Base-by-base conservation (phyloP, 495 filamentous ascomycete species). In the Penicillium paxilli region DNA sequence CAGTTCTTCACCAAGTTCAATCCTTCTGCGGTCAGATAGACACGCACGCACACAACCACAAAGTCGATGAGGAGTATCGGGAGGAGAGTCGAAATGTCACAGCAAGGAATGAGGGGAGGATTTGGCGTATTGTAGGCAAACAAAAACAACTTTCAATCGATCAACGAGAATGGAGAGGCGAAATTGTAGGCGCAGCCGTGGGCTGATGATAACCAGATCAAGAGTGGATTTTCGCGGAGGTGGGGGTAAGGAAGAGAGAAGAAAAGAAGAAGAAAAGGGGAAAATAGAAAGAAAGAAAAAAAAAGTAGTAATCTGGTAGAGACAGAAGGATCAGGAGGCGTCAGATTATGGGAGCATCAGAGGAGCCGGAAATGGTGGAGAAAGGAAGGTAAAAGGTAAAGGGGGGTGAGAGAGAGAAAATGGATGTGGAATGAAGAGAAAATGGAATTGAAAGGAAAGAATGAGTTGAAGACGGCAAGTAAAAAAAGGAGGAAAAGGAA, bases 171-270 rank as follows among this genome's bases (percentile, higher is more conserved):
- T 38, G 52, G 50, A 63, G 55, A 55, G 44, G 38, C 25, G 52
- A 55, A 53, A 55, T 46, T 60, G 64, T 62, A 65, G 62, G 62
- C 64, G 55, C 62, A 62, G 64, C 62, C 62, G 57, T 59, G 54
- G 54, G 57, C 54, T 60, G 72, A 60, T 60, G 51, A 66, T 58
- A 57, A 40, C 60, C 60, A 67, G 63, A 70, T 66, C 62, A 68
- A 54, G 67, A 52, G 52, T 64, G n/a, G 42, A 49, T 40, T 41
- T 26, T 7, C 35, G 45, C 20, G 26, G 26, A 23, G 35, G 49
- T 19, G 7, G 5, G 58, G 32, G 33, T 28, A 22, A 47, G 44
- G 54, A 33, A 30, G 47, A 37, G 56, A 47, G 45, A 49, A n/a
- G 47, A 37, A 50, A 23, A 56, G 37, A 46, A 56, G 45, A 44